Base-by-base conservation (phyloP, 176 grass and related monocot genomes). In the Miscanthus lutarioriparius region DNA sequence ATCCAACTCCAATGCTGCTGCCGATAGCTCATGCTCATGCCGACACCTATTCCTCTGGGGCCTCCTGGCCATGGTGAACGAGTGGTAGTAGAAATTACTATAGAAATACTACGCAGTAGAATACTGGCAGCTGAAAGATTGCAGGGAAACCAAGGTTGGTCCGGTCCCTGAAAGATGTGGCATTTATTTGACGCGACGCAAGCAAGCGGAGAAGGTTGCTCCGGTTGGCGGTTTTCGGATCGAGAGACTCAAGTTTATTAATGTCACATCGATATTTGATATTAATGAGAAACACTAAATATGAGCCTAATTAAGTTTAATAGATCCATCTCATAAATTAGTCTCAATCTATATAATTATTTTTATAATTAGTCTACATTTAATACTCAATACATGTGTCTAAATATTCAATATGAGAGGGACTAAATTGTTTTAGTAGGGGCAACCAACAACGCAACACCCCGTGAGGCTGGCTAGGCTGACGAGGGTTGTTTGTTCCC, bases 191-290 rank as follows among this genome's bases (percentile, higher is more conserved):
- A 51, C 64, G n/a, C 56, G n/a, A 61, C 8, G 9, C 58, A 26
- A 26, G 45, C 76, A 59, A 78, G 65, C 78, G 35, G 64, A 83
- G 89, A 90, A 87, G 80, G 89, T 87, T 90, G 78, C 39, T 75
- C 72, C 78, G 61, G 74, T 79, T 79, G n/a, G n/a, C n/a, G n/a
- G n/a, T n/a, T n/a, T n/a, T n/a, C n/a, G n/a, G n/a, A n/a, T n/a
- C n/a, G n/a, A n/a, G n/a, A n/a, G n/a, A n/a, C n/a, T n/a, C n/a
- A n/a, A n/a, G n/a, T n/a, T n/a, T n/a, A n/a, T n/a, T n/a, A n/a
- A n/a, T n/a, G n/a, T n/a, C n/a, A n/a, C n/a, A n/a, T n/a, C n/a
- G n/a, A n/a, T n/a, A n/a, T n/a, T n/a, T n/a, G n/a, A n/a, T n/a
- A n/a, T n/a, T n/a, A n/a, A n/a, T n/a, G n/a, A n/a, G n/a, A n/a